These are phyloP conservation scores for Conoideocrella luteorostrata DNA, from an alignment of 2,329 filamentous ascomycete species.

Conservation along the genomic window DNA sequence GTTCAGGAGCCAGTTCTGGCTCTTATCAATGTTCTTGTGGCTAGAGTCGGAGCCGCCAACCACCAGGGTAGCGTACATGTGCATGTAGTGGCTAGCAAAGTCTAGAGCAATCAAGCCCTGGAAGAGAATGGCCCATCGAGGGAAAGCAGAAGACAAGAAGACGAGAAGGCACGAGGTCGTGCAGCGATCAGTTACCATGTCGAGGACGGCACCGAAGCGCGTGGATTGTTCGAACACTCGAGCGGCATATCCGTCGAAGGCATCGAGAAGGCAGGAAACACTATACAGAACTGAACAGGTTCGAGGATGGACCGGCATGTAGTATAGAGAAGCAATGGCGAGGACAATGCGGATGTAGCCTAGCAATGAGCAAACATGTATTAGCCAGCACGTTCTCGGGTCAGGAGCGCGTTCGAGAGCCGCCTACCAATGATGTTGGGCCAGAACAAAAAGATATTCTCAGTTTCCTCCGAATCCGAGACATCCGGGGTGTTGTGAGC, in stretches of 20 bases:
- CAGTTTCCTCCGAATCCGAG: constrained; percentile 35
- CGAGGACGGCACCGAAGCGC: constrained; percentile 89
- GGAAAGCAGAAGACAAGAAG: constrained; percentile 90
- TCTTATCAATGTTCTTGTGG: constrained; percentile 92
- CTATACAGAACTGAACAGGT: constrained; percentile 90
- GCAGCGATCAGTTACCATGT: constrained; percentile 98
- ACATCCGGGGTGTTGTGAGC: constrained; percentile 27
- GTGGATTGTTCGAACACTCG: constrained; percentile 77
- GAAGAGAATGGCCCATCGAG: constrained; percentile 89
- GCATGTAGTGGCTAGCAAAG: constrained; percentile 94
- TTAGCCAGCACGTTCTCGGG: no score
- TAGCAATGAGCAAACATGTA: constrained; percentile 33
- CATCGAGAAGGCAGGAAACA: constrained; percentile 90
- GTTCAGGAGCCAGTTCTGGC: constrained; percentile 82
- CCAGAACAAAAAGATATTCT: constrained; percentile 78
- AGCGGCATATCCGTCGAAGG: constrained; percentile 90
- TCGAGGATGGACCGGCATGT: constrained; percentile 97
- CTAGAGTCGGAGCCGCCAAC: constrained; percentile 75
- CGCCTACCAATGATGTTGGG: constrained; percentile 78
- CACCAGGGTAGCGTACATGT: constrained; percentile 93
- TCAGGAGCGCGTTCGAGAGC: no score
- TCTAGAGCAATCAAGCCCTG: constrained; percentile 89
- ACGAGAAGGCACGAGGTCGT: constrained; percentile 93
- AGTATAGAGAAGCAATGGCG: constrained; percentile 88
- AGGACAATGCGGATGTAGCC: constrained; percentile 74